These are phyloP conservation scores for Psidium guajava DNA, from an alignment of 345 rosid genomes.

Conservation along the genomic window DNA sequence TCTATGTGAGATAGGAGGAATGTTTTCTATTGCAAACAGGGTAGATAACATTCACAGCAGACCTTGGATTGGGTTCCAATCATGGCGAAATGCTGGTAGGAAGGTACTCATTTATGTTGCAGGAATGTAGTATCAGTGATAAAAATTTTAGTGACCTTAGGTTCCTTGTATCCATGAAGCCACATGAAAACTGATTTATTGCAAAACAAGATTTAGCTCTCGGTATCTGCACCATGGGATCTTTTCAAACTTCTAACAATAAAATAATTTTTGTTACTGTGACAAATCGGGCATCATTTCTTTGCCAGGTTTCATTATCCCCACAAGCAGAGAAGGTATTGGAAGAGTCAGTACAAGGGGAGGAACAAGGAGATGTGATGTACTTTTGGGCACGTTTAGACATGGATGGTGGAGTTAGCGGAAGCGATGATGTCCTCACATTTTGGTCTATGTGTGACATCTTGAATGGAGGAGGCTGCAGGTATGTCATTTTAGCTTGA, in stretches of 20 bases:
- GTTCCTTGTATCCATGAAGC: background rate
- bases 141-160: background rate
- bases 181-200: background rate
- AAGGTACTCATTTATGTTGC: conserved; percentile 49
- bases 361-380: conserved; percentile 44
- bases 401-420: conserved; percentile 29
- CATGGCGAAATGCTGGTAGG: conserved; percentile 96
- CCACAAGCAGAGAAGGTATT: conserved; percentile 47
- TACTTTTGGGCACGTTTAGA: conserved; percentile 65
- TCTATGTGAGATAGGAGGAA: conserved; percentile 94
- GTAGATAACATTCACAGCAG: conserved; percentile 86
- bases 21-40: conserved; percentile 84
- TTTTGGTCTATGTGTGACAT: conserved; percentile 80
- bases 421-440: conserved; percentile 27
- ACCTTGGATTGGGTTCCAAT: conserved; percentile 99
- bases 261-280: conserved; percentile 1
- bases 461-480: conserved; percentile 65
- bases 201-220: background rate
- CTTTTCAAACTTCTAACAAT: background rate
- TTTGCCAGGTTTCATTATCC: conserved; percentile 47
- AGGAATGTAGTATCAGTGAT: background rate
- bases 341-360: conserved; percentile 38
- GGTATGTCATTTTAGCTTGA: conserved; percentile 22
- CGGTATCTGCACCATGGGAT: background rate
- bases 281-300: background rate